Base-by-base conservation (phyloP, 2,329 filamentous ascomycete genomes). In the Ascochyta pisi region DNA sequence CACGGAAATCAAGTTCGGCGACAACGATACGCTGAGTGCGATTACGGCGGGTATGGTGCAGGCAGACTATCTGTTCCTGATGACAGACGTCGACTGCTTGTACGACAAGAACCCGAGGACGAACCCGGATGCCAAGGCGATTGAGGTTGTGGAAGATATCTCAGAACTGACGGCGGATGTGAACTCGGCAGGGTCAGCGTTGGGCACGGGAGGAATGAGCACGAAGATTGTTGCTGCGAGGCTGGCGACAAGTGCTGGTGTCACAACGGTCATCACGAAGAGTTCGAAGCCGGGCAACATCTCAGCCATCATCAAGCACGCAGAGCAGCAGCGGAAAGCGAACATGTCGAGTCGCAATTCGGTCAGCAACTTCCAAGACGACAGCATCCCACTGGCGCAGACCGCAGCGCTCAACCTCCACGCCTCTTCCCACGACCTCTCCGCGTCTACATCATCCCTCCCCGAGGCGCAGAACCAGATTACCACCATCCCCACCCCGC, bases 1-100 rank as follows among this genome's bases (percentile, higher is more conserved):
- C 63, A 91, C 94, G 72, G 95, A 99, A 83, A 99, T 99, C 79
- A 98, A 98, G 81, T 99, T 99, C 73, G 95, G 95, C 64, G 95
- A 99, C 81, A 99, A 99, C 69, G 95, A 99, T 76, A 99, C 95
- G 1, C 82, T 99, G 42, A 96, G 92, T 12, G 95, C 95, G 54
- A 97, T 99, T 66, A 96, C 95, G 0, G 92, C 95, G 1, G 95
- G 90, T 64, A 98, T 98, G 92, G 91, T 98, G 19, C 92, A 96
- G 69, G 95, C 95, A 46, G 93, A 99, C 71, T 91, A 96, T 68
- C 83, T 99, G 9, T 99, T 99, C 77, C 84, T 99, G 61, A 98
- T 99, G 95, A 99, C 95, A 1, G 95, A 99, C 72, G 95, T 99
- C 43, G 95, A 99, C 74, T 97, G 94, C 73, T 82, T 99, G 12